Evolutionary conservation across 2,329 filamentous ascomycete genomes (phyloP), one percentile per base, ranked within the genome.

Genomic region (Fusarium guadeloupense): DNA sequence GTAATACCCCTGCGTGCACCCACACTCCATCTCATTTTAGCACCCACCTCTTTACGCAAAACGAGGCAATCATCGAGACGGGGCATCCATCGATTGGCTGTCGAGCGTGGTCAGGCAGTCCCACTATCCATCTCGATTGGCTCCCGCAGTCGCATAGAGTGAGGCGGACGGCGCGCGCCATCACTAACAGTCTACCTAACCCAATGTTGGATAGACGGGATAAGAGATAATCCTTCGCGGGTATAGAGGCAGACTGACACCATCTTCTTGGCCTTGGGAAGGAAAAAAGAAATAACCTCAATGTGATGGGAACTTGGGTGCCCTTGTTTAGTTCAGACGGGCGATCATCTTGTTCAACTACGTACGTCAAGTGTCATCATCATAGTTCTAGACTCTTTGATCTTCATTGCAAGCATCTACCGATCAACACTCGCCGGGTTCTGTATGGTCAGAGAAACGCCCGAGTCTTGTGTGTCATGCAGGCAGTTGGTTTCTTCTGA

Each of bases 21-120:
- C 38, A 53, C 50, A 45, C 62, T 66, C 62, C 57, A 59, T 62
- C 62, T 65, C 53, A 43, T 66, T 44, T 50, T 46, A 38, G 48
- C 62, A 63, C 62, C 58, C 62, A 65, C 62, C 62, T 55, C 49
- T 53, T 45, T 59, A 54, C 46, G 46, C 56, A 69, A 70, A 67
- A 70, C 59, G 66, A 70, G 68, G 68, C 68, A 70, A 69, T 55
- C 68, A 64, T 38, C 23, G 62, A 59, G 55, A 66, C 67, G 54
- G 63, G 59, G 59, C 59, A 69, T 43, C 31, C 56, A 65, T 56
- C 57, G 63, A 70, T 69, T 70, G 68, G 68, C 58, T 59, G 35
- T 67, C 59, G 39, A 65, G 26, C 16, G 53, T 35, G 59, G 57
- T 49, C 64, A 60, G 55, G 62, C 53, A 59, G 52, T 41, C 54